Conservation (phyloP, 2,329 filamentous ascomycete genomes). For the Rhinocladiella mackenziei region DNA sequence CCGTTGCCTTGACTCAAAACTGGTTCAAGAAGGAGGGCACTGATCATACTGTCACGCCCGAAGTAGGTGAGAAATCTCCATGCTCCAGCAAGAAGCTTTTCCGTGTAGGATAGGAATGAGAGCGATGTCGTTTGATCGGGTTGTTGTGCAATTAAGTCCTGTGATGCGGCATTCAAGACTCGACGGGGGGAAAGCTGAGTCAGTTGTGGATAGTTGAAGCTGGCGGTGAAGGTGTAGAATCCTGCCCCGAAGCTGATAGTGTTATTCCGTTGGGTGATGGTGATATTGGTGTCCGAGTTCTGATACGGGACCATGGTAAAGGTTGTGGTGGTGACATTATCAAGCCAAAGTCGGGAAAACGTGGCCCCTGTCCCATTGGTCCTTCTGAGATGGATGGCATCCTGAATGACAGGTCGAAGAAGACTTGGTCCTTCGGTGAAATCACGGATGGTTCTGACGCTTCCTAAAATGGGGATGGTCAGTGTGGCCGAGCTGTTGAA, state of each 20-base stretch:
- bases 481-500: slow-evolving; percentile 58
- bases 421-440: slow-evolving; percentile 57
- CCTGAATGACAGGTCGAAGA: slow-evolving; percentile 52
- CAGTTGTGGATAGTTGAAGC: slow-evolving; percentile 61
- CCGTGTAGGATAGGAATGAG: slow-evolving; percentile 60
- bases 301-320: slow-evolving; percentile 46
- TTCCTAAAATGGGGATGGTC: slow-evolving; percentile 56
- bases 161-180: slow-evolving; percentile 50
- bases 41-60: slow-evolving; percentile 62
- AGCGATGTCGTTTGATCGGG: slow-evolving; percentile 51
- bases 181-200: slow-evolving; percentile 49
- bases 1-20: slow-evolving; percentile 54
- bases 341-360: slow-evolving; percentile 57
- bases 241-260: slow-evolving; percentile 51
- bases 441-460: slow-evolving; percentile 60
- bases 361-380: slow-evolving; percentile 44
- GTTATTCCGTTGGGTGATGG: slow-evolving; percentile 41
- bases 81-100: slow-evolving; percentile 60
- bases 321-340: slow-evolving; percentile 56
- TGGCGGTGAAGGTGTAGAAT: slow-evolving; percentile 55
- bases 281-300: slow-evolving; percentile 23
- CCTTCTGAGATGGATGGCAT: slow-evolving; percentile 46
- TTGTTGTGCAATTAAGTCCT: slow-evolving; percentile 45
- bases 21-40: slow-evolving; percentile 55
- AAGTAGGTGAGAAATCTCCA: slow-evolving; percentile 67